Evolutionary conservation across 2,329 filamentous ascomycete genomes (phyloP).

Genomic region (Penicillium sp.): DNA sequence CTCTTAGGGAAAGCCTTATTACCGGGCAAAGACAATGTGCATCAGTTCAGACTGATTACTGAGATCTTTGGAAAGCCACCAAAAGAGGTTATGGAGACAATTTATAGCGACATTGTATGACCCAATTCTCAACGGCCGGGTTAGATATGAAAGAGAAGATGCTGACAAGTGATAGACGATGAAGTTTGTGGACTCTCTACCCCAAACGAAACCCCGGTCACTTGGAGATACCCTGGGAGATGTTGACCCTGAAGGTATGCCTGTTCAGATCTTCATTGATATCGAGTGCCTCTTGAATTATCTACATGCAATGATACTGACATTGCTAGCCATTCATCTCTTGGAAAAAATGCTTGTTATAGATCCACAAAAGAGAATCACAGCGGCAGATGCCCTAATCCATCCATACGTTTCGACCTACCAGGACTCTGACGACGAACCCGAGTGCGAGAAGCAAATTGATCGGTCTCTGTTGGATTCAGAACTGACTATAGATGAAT

Average conservation of each 20-base stretch:
- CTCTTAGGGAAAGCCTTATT: conserved; percentile 94
- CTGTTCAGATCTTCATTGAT: not conserved
- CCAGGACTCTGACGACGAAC: conserved; percentile 93
- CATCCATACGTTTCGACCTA: conserved; percentile 93
- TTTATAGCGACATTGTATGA: conserved; percentile 82
- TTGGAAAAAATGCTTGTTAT: conserved; percentile 96
- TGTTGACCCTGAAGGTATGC: conserved; percentile 3
- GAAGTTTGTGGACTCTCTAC: conserved; percentile 4
- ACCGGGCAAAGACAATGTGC: conserved; percentile 97
- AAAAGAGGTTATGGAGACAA: conserved; percentile 95
- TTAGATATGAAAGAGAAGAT: too few species aligned
- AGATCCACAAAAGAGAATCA: conserved; percentile 88
- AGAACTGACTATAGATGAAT: conserved; percentile 90
- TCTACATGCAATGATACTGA: not conserved
- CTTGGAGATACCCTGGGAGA: not conserved
- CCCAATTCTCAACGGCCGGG: too few species aligned
- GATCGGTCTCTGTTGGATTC: conserved; percentile 99
- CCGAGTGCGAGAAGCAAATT: conserved; percentile 91
- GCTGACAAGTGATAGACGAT: conserved; percentile 3
- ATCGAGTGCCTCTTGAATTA: not conserved
- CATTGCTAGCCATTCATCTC: conserved; percentile 81
- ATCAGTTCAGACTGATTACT: conserved; percentile 98
- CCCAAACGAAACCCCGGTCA: not conserved
- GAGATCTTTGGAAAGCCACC: conserved; percentile 91
- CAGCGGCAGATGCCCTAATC: conserved; percentile 75